These are phyloP conservation scores for Micractinium sp. DNA, from an alignment of 139 green algal genomes.

Conservation along the genomic window DNA sequence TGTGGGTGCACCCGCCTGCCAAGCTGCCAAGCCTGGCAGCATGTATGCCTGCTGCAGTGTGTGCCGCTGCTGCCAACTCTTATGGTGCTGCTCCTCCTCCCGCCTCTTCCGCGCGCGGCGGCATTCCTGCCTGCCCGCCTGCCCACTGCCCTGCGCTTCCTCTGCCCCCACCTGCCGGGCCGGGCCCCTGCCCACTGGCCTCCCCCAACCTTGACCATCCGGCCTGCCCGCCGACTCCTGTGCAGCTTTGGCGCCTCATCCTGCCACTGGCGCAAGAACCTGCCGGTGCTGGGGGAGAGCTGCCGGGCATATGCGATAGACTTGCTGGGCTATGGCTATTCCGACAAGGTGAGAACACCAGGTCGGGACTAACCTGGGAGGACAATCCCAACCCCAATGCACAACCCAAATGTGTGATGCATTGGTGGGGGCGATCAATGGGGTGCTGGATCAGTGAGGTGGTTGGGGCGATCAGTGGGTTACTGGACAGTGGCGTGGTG, in stretches of 20 bases:
- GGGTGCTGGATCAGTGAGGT: neutral
- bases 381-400: too few species aligned
- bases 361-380: neutral
- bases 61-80: too few species aligned
- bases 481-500: too few species aligned
- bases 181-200: neutral
- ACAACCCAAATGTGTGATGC: neutral
- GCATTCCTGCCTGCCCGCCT: neutral
- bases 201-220: neutral
- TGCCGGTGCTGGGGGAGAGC: constrained; percentile 63
- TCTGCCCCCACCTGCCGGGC: neutral
- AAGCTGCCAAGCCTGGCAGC: too few species aligned
- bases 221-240: constrained; percentile 25
- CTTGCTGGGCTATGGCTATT: constrained; percentile 85
- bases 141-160: neutral
- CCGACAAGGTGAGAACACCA: constrained; percentile 18
- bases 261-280: constrained; percentile 94
- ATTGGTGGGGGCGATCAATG: neutral
- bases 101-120: too few species aligned
- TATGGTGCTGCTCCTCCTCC: neutral
- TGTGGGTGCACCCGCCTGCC: too few species aligned
- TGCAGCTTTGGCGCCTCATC: constrained; percentile 97
- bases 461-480: too few species aligned
- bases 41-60: too few species aligned
- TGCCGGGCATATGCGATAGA: constrained; percentile 87